Evolutionary conservation across 1,139 yeast genomes (phyloP), one percentile per base, ranked within the genome.

Genomic region (Yamadazyma dushanensis): DNA sequence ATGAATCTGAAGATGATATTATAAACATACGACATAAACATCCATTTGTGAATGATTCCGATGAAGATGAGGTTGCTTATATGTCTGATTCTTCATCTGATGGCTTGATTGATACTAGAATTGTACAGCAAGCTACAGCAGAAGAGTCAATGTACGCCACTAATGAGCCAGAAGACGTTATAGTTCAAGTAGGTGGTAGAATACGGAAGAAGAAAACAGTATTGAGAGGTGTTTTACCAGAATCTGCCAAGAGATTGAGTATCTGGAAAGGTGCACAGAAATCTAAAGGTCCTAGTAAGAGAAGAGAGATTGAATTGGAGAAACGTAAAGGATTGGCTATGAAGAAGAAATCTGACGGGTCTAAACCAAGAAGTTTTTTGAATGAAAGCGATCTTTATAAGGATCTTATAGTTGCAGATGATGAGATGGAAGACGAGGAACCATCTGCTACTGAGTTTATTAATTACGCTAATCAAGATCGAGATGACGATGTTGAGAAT

Each of bases 291-390:
- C 20, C 35, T 16, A 36, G 25, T 18, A 34, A 21, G 4, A 35
- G 30, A 23, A n/a, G n/a, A n/a, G n/a, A n/a, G n/a, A n/a, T n/a
- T n/a, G 40, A 39, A 7, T 16, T 44, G 7, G 58, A 57, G 26
- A 47, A 53, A 18, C 50, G 73, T 22, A 63, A 58, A 38, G 75
- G 74, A 3, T 45, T 66, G 36, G 74, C 73, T 3, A 44, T 63
- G 7, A 55, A 52, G 38, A 66, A 66, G 31, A 29, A 24, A 9
- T 13, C n/a, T 3, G 5, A 11, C 7, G 16, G n/a, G n/a, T n/a
- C n/a, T n/a, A n/a, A n/a, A 6, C 5, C 15, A 8, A 29, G 22
- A 10, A 16, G 18, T 11, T 41, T 43, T 19, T 17, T 36, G 2
- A 40, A 31, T 32, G 51, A 47, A 30, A 38, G 35, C 6, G 36